Evolutionary conservation across 805 yeast genomes (phyloP).

Genomic region (Naumovozyma baii): DNA sequence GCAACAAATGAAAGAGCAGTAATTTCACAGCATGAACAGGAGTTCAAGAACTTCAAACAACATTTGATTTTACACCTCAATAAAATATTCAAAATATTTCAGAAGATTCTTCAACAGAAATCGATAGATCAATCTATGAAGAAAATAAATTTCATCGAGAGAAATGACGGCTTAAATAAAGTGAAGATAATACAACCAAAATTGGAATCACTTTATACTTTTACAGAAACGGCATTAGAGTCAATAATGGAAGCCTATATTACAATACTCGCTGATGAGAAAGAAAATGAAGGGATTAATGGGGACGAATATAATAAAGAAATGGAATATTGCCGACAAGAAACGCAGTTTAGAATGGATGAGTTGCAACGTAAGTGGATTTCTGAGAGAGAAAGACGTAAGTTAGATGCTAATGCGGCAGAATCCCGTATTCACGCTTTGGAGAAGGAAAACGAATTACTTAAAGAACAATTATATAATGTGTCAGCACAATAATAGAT

Average conservation of each 20-base stretch:
- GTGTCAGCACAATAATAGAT: conserved; percentile 1
- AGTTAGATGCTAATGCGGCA: conserved; percentile 50
- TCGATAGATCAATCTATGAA: conserved; percentile 51
- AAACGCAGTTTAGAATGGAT: conserved; percentile 43
- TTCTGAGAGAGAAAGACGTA: conserved; percentile 60
- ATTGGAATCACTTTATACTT: conserved; percentile 39
- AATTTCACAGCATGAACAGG: conserved; percentile 14
- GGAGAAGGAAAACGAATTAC: conserved; percentile 43
- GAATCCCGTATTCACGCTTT: conserved; percentile 41
- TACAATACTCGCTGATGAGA: conserved; percentile 16
- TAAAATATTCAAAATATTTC: conserved; percentile 41
- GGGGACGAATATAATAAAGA: conserved; percentile 3
- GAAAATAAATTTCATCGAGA: conserved; percentile 36
- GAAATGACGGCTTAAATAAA: conserved; percentile 14
- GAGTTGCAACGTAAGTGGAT: conserved; percentile 60
- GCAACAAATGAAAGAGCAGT: conserved; percentile 22
- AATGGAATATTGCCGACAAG: conserved; percentile 13
- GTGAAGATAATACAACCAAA: conserved; percentile 24
- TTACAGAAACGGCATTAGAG: conserved; percentile 51
- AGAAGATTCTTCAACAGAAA: conserved; percentile 45
- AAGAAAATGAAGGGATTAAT: conserved; percentile 4
- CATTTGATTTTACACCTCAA: conserved; percentile 39
- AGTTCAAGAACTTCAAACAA: conserved; percentile 35
- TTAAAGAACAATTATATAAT: conserved; percentile 26
- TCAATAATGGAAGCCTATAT: conserved; percentile 51